A percentile compares a stretch with the other conserved stretches of the same genome.
phyloP scores from a whole-genome alignment of 2,329 filamentous ascomycete species.

The Metarhizium brunneum region DNA sequence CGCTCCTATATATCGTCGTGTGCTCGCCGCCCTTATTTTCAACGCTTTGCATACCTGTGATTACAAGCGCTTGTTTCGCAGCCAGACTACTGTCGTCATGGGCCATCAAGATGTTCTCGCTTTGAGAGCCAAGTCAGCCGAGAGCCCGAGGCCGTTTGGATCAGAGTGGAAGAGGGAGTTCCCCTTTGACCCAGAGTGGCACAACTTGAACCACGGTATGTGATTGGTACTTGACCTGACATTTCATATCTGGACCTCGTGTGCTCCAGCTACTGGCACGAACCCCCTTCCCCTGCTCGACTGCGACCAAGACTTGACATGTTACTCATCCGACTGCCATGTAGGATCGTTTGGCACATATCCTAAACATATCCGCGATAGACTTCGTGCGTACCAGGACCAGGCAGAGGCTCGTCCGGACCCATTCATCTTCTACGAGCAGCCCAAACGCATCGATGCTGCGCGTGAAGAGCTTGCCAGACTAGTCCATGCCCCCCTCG shows the following conservation, averaged over 20 bases:
- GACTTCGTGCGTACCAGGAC: slow-evolving; percentile 56
- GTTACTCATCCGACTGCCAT: background rate
- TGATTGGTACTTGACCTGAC: background rate
- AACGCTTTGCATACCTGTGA: too few species aligned
- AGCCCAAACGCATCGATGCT: slow-evolving; percentile 52
- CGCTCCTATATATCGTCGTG: too few species aligned
- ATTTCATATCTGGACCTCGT: too few species aligned
- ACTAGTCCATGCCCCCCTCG: slow-evolving; percentile 54
- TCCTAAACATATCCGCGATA: slow-evolving; percentile 51
- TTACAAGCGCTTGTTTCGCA: background rate
- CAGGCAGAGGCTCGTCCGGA: slow-evolving; percentile 62
- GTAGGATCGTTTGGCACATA: slow-evolving; percentile 72
- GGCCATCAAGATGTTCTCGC: slow-evolving; percentile 2
- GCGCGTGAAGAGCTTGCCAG: slow-evolving; percentile 59
- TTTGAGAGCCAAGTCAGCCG: background rate
- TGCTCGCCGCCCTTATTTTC: too few species aligned
- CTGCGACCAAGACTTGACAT: background rate
- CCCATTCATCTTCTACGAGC: slow-evolving; percentile 63
- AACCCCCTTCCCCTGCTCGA: too few species aligned
- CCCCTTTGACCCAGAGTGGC: slow-evolving; percentile 56
- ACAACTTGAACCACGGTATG: slow-evolving; percentile 71
- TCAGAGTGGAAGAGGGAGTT: slow-evolving; percentile 51
- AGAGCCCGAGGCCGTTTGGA: slow-evolving; percentile 18
- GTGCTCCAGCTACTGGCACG: too few species aligned
- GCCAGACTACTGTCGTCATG: background rate